A percentile compares a stretch with the other conserved stretches of the same genome.
These are phyloP conservation scores for Talaromyces atroroseus DNA, from an alignment of 2,329 filamentous ascomycete species.

Conservation along the genomic window DNA sequence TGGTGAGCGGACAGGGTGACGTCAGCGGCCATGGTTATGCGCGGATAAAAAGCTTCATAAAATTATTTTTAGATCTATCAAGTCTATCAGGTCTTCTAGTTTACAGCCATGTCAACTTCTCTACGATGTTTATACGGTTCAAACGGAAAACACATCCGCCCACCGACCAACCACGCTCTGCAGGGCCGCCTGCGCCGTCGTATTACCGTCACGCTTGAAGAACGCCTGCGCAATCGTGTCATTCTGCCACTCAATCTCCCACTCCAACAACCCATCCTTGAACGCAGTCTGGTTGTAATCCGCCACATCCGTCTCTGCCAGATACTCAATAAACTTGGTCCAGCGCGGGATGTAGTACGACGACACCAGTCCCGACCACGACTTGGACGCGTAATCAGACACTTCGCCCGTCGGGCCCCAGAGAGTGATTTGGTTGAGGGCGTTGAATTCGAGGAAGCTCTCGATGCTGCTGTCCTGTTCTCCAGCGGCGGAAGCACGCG, in stretches of 20 bases:
- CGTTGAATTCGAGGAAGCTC: constrained; percentile 42
- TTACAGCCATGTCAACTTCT: too few species aligned
- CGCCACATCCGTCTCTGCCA: constrained; percentile 17
- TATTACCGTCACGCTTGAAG: too few species aligned
- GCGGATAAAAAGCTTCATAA: too few species aligned
- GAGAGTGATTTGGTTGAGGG: constrained; percentile 47
- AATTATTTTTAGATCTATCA: too few species aligned
- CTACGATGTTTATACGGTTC: not conserved
- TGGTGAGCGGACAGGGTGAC: too few species aligned
- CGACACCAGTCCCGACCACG: constrained; percentile 44
- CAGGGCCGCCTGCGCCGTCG: not conserved
- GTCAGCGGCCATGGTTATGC: too few species aligned
- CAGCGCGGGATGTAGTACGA: constrained; percentile 46
- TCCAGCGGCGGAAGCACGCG: constrained; percentile 24
- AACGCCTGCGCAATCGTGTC: not conserved
- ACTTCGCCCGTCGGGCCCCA: constrained; percentile 48
- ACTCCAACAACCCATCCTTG: constrained; percentile 13
- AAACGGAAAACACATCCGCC: not conserved
- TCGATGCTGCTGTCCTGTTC: constrained; percentile 18
- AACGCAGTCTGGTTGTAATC: constrained; percentile 20
- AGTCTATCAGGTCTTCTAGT: too few species aligned
- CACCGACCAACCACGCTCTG: not conserved
- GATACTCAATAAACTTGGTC: constrained; percentile 42
- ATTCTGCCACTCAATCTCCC: constrained; percentile 19
- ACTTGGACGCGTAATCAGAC: constrained; percentile 47